Conservation (phyloP, 305 asterid species). For the Fraxinus floribunda region DNA sequence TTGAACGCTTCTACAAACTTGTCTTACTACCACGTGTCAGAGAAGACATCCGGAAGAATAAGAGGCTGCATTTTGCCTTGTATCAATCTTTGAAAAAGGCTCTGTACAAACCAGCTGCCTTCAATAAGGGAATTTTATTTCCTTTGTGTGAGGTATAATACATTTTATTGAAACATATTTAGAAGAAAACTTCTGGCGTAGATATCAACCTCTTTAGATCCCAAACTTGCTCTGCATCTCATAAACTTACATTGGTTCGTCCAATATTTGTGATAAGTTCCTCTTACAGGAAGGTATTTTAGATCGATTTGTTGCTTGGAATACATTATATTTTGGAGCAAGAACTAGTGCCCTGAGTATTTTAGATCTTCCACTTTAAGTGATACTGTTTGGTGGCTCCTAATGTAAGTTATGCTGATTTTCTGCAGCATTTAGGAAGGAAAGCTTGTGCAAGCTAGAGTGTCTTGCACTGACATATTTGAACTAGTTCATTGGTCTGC, state of each 20-base stretch:
- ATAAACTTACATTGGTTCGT: not conserved
- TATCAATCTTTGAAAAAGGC: slow-evolving; percentile 85
- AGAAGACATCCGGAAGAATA: slow-evolving; percentile 82
- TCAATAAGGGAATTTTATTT: slow-evolving; percentile 84
- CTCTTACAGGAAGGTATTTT: not conserved
- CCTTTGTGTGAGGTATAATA: slow-evolving; percentile 81
- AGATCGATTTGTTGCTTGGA: not conserved
- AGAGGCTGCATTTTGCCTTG: slow-evolving; percentile 82
- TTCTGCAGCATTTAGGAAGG: not conserved
- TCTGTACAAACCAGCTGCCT: slow-evolving; percentile 91
- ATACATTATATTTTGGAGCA: not conserved
- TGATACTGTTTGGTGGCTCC: not conserved
- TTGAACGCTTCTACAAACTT: slow-evolving; percentile 77
- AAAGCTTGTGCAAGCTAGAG: not conserved
- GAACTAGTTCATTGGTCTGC: not conserved
- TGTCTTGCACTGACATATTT: not conserved
- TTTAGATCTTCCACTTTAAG: not conserved
- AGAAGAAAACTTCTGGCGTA: slow-evolving; percentile 4
- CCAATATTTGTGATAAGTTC: not conserved
- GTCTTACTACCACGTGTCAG: slow-evolving; percentile 94
- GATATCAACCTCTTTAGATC: slow-evolving; percentile 2
- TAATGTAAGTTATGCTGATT: not conserved
- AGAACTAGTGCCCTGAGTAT: not conserved
- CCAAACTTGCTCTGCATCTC: not conserved
- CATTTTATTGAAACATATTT: not conserved